phyloP scores from a whole-genome alignment of 495 filamentous ascomycete genomes.

The Terfezia boudieri region DNA sequence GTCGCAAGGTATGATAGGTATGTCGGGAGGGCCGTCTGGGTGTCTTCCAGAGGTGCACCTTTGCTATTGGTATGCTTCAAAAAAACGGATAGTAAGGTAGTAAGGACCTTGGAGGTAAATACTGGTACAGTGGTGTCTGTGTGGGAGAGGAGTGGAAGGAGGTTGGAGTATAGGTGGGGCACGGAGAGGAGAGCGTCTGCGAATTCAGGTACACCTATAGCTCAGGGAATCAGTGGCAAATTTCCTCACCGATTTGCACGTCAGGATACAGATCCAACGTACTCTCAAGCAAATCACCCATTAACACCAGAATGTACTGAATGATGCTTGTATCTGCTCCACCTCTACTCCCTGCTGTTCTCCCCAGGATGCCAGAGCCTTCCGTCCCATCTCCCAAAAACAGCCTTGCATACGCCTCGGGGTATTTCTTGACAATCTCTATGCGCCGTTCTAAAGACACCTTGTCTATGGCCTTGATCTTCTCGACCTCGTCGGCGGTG shows the following conservation, averaged over 20 bases:
- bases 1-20: conserved; percentile 72
- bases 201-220: conserved; percentile 53
- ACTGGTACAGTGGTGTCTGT: conserved; percentile 72
- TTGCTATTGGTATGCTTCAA: conserved; percentile 33
- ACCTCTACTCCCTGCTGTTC: conserved; percentile 33
- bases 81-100: conserved; percentile 53
- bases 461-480: conserved; percentile 95
- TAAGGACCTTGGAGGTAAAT: conserved; percentile 70
- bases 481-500: conserved; percentile 80
- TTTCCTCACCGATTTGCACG: neutral
- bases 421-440: conserved; percentile 55
- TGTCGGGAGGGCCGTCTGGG: conserved; percentile 50
- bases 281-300: conserved; percentile 78
- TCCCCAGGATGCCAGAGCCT: conserved; percentile 57
- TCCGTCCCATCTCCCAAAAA: conserved; percentile 48
- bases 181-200: conserved; percentile 49
- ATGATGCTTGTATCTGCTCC: conserved; percentile 49
- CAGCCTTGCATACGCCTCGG: conserved; percentile 52
- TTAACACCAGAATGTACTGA: conserved; percentile 80
- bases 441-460: conserved; percentile 71
- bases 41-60: conserved; percentile 13
- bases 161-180: conserved; percentile 69
- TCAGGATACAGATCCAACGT: conserved; percentile 1
- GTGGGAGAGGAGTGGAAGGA: conserved; percentile 58
- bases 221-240: conserved; percentile 5